Conservation (phyloP, 805 yeast species). For the Zygosaccharomyces siamensis region DNA sequence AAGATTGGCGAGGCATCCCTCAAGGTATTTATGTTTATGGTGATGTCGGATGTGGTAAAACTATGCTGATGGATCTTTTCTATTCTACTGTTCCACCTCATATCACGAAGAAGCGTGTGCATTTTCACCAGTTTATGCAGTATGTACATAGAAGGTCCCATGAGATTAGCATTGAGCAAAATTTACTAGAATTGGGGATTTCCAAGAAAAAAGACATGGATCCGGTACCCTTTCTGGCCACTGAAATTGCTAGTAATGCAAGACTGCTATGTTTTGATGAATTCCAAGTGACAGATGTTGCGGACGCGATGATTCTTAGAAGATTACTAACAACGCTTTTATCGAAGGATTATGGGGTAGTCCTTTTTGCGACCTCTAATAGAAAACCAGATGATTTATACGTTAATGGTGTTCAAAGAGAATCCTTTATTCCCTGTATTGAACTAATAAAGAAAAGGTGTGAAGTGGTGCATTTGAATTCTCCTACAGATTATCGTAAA, state of each 20-base stretch:
- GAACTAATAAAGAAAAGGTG: conserved; percentile 68
- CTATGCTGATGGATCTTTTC: conserved; percentile 96
- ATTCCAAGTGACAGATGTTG: conserved; percentile 96
- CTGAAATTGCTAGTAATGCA: conserved; percentile 70
- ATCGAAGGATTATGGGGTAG: conserved; percentile 72
- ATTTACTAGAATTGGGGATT: conserved; percentile 34
- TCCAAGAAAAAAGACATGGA: conserved; percentile 54
- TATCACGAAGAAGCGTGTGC: conserved; percentile 74
- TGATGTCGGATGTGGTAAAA: conserved; percentile 97
- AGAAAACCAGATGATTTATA: conserved; percentile 92
- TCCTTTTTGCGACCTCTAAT: conserved; percentile 89
- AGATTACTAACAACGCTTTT: conserved; percentile 64
- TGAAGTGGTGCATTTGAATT: conserved; percentile 72
- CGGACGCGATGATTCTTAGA: conserved; percentile 94
- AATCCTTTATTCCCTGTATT: conserved; percentile 88
- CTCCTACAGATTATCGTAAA: conserved; percentile 92
- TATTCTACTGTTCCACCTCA: conserved; percentile 77
- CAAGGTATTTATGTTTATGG: conserved; percentile 90
- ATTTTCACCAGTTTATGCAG: conserved; percentile 97
- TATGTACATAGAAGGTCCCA: conserved; percentile 83
- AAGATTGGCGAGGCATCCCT: conserved; percentile 44
- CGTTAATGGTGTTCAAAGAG: conserved; percentile 90
- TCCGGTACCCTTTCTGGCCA: conserved; percentile 77
- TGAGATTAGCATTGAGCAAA: conserved; percentile 59
- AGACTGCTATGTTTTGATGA: conserved; percentile 92